Evolutionary conservation across 495 filamentous ascomycete species (phyloP).

Genomic region (Penicillium taxi): DNA sequence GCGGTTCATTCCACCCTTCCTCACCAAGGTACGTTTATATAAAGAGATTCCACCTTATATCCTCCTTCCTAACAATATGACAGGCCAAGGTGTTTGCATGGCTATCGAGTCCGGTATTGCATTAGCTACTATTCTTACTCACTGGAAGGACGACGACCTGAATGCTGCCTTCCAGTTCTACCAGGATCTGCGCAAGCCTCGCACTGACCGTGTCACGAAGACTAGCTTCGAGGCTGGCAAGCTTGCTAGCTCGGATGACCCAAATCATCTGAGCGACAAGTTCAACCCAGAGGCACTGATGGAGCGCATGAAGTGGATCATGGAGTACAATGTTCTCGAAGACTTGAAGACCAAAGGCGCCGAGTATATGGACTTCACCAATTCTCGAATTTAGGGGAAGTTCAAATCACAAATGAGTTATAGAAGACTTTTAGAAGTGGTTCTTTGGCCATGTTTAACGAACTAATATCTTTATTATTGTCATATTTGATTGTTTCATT

Average conservation of each 20-base stretch:
- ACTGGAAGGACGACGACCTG: conserved; percentile 21
- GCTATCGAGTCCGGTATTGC: conserved; percentile 27
- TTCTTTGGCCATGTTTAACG: not conserved
- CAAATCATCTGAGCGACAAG: conserved; percentile 13
- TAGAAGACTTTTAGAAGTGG: conserved; percentile 6
- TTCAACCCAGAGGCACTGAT: conserved; percentile 20
- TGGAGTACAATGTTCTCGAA: conserved; percentile 29
- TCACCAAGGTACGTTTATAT: conserved; percentile 23
- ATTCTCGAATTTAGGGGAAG: conserved; percentile 14
- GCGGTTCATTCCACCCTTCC: conserved; percentile 26
- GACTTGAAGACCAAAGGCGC: conserved; percentile 19
- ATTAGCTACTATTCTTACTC: conserved; percentile 20
- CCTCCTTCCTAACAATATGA: not conserved
- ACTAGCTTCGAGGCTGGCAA: conserved; percentile 25
- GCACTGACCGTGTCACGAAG: conserved; percentile 23
- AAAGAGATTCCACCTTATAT: not conserved
- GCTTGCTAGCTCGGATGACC: conserved; percentile 21
- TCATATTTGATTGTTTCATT: too few species aligned
- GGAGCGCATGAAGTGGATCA: conserved; percentile 27
- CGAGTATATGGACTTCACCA: conserved; percentile 13
- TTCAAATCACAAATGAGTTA: conserved; percentile 4
- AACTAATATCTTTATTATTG: too few species aligned
- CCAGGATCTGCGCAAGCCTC: conserved; percentile 23
- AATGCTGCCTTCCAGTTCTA: conserved; percentile 23
- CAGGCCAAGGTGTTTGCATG: conserved; percentile 28